phyloP scores from a whole-genome alignment of 2,329 filamentous ascomycete genomes.

The Aurifilum marmelostoma region DNA sequence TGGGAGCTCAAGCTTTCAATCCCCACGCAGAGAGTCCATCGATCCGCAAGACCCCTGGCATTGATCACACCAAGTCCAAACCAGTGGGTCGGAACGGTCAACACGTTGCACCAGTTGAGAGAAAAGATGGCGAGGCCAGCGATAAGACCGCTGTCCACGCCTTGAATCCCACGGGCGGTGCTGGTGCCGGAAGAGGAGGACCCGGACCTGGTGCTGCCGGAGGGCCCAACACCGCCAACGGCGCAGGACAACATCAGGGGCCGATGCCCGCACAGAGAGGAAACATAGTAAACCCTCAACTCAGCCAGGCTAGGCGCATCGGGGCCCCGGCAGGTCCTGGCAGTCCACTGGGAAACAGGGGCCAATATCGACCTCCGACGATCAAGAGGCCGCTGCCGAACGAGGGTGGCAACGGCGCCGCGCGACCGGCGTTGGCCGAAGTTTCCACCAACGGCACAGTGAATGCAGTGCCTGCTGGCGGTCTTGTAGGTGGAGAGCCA shows the following conservation, averaged over 20 bases:
- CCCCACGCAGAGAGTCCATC: slow-evolving; percentile 79
- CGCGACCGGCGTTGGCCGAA: slow-evolving; percentile 54
- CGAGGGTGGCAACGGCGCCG: slow-evolving; percentile 35
- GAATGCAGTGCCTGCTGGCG: slow-evolving; percentile 33
- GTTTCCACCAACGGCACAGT: slow-evolving; percentile 49
- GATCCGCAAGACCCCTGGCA: slow-evolving; percentile 83
- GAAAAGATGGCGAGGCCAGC: slow-evolving; percentile 28
- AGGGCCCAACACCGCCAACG: background rate
- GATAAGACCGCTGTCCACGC: slow-evolving; percentile 3
- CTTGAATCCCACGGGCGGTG: slow-evolving; percentile 5
- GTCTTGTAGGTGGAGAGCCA: slow-evolving; percentile 43
- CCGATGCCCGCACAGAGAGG: slow-evolving; percentile 36
- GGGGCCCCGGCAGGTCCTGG: slow-evolving; percentile 57
- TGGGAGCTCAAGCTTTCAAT: slow-evolving; percentile 65
- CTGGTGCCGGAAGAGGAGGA: slow-evolving; percentile 24
- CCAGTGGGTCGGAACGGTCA: slow-evolving; percentile 65
- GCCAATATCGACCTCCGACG: slow-evolving; percentile 62
- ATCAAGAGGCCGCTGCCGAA: slow-evolving; percentile 55
- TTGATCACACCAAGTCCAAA: slow-evolving; percentile 79
- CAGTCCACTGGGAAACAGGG: slow-evolving; percentile 62
- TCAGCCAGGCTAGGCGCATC: slow-evolving; percentile 60
- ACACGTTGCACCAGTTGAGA: slow-evolving; percentile 50
- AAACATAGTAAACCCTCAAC: slow-evolving; percentile 55
- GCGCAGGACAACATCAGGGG: slow-evolving; percentile 15
- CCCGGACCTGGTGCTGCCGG: slow-evolving; percentile 17